phyloP scores from a whole-genome alignment of 176 grass and related monocot genomes.

The Eleusine indica region DNA sequence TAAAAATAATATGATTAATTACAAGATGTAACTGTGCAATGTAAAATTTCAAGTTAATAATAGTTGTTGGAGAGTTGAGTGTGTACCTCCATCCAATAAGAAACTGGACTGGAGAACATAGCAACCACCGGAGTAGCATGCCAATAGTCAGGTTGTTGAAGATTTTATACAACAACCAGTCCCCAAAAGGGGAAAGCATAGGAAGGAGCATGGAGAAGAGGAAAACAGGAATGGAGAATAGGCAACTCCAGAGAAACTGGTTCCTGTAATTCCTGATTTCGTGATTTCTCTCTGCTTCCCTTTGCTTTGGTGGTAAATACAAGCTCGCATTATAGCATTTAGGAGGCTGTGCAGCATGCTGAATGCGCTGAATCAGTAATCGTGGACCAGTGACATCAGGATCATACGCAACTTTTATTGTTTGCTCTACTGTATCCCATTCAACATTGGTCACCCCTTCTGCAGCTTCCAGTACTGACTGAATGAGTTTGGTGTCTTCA shows the following conservation, averaged over 20 bases:
- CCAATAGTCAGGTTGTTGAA: conserved; percentile 84
- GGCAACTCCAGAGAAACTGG: conserved; percentile 91
- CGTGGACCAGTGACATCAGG: conserved; percentile 93
- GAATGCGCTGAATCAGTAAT: conserved; percentile 76
- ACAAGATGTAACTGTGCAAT: conserved; percentile 10
- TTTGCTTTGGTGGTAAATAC: conserved; percentile 67
- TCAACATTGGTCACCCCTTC: conserved; percentile 77
- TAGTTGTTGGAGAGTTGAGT: conserved; percentile 22
- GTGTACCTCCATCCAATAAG: conserved; percentile 96
- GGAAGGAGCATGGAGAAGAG: conserved; percentile 89
- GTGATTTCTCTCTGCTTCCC: conserved; percentile 63
- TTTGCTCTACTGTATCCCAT: conserved; percentile 62
- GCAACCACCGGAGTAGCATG: conserved; percentile 82
- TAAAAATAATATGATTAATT: conserved; percentile 33
- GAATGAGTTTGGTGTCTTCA: conserved; percentile 71
- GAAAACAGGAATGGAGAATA: conserved; percentile 88
- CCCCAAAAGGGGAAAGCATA: conserved; percentile 70
- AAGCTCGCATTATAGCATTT: conserved; percentile 73
- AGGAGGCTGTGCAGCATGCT: conserved; percentile 54
- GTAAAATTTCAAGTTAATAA: conserved; percentile 5
- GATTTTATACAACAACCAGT: conserved; percentile 72
- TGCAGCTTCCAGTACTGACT: conserved; percentile 67
- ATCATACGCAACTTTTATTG: conserved; percentile 73
- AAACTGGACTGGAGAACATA: conserved; percentile 98
- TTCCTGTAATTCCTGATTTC: conserved; percentile 83